phyloP scores from a whole-genome alignment of 1,139 yeast genomes.

The Debaryomycetaceae sp. region DNA sequence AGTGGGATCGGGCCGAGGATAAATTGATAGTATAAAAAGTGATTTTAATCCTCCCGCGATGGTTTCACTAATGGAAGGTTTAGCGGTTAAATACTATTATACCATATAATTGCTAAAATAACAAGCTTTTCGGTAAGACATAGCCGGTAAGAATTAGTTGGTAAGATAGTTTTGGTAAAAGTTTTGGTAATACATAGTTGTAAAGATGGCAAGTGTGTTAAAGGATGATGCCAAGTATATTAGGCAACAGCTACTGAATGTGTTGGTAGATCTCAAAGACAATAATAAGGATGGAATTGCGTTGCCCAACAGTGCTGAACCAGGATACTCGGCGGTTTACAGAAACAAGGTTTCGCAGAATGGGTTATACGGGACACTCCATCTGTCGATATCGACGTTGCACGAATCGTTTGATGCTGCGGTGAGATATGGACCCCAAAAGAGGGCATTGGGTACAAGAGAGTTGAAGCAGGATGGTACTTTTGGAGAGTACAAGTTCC shows the following conservation, averaged over 20 bases:
- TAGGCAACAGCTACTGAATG: constrained; percentile 7
- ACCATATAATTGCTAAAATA: not conserved
- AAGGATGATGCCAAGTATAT: constrained; percentile 4
- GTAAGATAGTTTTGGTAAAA: not conserved
- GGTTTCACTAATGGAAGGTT: too few relatives aligned
- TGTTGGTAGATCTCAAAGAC: constrained; percentile 12
- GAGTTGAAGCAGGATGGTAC: constrained; percentile 34
- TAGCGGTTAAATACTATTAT: too few relatives aligned
- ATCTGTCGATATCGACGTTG: constrained; percentile 50
- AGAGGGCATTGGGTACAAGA: constrained; percentile 53
- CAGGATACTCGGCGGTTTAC: constrained; percentile 54
- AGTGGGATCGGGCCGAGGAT: constrained; percentile 1
- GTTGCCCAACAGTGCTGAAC: constrained; percentile 42
- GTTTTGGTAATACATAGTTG: not conserved
- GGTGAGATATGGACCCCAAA: constrained; percentile 30
- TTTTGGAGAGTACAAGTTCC: constrained; percentile 46
- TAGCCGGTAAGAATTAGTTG: not conserved
- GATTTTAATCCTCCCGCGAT: not conserved
- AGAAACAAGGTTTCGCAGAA: constrained; percentile 43
- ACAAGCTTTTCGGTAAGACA: not conserved
- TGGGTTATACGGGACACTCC: constrained; percentile 38
- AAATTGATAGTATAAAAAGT: not conserved
- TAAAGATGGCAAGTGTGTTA: constrained; percentile 7
- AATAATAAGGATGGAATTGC: constrained; percentile 22
- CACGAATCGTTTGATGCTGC: constrained; percentile 47